Percentiles rank a stretch among this genome's conserved stretches.
phyloP scores from a whole-genome alignment of 352 stramenopile genomes.

The Globisporangium sylvaticum region DNA sequence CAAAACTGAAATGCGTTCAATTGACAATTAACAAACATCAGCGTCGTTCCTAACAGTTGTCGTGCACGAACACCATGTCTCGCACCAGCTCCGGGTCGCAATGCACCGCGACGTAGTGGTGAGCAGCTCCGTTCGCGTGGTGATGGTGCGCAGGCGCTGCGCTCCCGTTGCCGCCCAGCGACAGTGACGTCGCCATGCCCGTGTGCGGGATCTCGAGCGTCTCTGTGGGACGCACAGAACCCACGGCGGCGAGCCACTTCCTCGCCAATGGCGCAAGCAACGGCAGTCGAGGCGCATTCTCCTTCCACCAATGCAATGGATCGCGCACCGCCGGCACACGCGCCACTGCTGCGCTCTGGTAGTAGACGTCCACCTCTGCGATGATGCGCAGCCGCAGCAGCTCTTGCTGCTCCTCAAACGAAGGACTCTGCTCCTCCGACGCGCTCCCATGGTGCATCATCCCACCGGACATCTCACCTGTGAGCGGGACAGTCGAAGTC shows the following conservation, averaged over 20 bases:
- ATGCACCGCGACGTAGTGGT: conserved; percentile 27
- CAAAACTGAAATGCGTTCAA: background rate
- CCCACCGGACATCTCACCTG: background rate
- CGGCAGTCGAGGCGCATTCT: conserved; percentile 30
- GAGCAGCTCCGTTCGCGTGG: conserved; percentile 11
- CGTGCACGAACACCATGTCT: conserved; percentile 44
- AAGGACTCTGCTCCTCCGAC: conserved; percentile 4
- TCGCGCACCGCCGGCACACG: conserved; percentile 38
- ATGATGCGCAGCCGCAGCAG: conserved; percentile 25
- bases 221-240: conserved; percentile 31
- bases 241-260: conserved; percentile 41
- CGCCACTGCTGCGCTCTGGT: conserved; percentile 28
- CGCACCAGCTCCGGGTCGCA: conserved; percentile 43
- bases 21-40: background rate
- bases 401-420: conserved; percentile 34
- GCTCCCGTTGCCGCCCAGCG: conserved; percentile 1
- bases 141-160: conserved; percentile 1
- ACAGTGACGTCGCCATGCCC: conserved; percentile 13
- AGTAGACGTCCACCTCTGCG: conserved; percentile 39
- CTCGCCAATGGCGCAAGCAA: conserved; percentile 39
- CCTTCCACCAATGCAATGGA: conserved; percentile 41
- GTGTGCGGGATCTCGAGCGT: conserved; percentile 19
- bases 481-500: conserved; percentile 13
- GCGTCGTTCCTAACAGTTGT: conserved; percentile 33
- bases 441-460: background rate